Percentiles rank a stretch among this genome's conserved stretches.
phyloP scores from a whole-genome alignment of 257 asterid genomes.

The Fraxinus pennsylvanica region DNA sequence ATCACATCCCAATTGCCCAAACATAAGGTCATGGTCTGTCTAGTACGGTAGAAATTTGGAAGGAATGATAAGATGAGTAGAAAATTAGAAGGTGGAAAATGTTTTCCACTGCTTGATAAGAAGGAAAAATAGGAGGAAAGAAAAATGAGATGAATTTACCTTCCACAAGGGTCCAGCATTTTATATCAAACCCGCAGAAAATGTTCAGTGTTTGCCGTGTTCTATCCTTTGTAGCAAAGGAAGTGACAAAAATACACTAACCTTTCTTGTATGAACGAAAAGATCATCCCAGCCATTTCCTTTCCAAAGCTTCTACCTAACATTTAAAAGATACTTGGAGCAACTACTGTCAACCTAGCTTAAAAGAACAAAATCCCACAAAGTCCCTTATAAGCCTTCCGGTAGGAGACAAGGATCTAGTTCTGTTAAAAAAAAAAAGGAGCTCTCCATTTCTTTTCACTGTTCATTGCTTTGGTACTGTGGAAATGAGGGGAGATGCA shows the following conservation, averaged over 20 bases:
- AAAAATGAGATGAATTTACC: background rate
- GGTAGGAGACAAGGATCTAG: background rate
- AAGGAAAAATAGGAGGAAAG: background rate
- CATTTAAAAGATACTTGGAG: background rate
- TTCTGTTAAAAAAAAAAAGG: background rate
- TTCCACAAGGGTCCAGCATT: background rate
- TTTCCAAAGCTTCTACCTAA: background rate
- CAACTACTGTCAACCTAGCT: background rate
- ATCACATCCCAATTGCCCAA: background rate
- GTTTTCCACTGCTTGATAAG: background rate
- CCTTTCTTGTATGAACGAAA: background rate
- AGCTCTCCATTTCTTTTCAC: background rate
- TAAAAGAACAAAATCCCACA: background rate
- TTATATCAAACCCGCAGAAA: background rate
- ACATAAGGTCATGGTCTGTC: background rate
- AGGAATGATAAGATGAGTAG: background rate
- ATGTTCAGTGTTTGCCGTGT: background rate
- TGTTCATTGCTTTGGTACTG: no score
- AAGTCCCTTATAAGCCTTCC: background rate
- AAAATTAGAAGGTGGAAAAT: background rate
- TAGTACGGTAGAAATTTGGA: background rate
- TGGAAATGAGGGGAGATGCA: background rate
- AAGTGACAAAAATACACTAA: background rate
- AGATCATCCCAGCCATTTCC: background rate
- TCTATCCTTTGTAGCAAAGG: background rate